A percentile compares a stretch with the other conserved stretches of the same genome.
Evolutionary conservation across 192 early-diverging fungal genomes (phyloP).

Genomic region (Coemansia sp.): DNA sequence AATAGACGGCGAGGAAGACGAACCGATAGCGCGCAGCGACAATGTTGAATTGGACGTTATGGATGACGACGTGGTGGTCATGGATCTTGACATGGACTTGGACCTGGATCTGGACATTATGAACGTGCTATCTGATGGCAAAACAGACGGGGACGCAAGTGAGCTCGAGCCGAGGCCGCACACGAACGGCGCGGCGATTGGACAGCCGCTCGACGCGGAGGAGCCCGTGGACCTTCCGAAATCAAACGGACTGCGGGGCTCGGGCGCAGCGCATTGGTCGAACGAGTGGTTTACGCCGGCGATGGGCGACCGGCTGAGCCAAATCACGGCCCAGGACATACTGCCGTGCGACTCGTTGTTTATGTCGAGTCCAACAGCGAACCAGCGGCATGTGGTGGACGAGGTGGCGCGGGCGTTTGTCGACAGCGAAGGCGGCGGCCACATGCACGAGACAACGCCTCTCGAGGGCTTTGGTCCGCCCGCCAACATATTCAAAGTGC

Average conservation of each 20-base stretch:
- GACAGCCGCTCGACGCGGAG: not conserved
- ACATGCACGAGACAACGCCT: slow-evolving; percentile 46
- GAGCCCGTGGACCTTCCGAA: slow-evolving; percentile 28
- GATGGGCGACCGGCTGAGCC: slow-evolving; percentile 36
- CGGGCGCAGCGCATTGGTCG: slow-evolving; percentile 41
- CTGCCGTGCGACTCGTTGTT: slow-evolving; percentile 50
- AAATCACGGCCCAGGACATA: slow-evolving; percentile 41
- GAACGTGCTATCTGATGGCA: not conserved
- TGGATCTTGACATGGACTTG: slow-evolving; percentile 39
- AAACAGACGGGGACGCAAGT: not conserved
- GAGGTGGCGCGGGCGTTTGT: slow-evolving; percentile 53
- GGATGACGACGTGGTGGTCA: slow-evolving; percentile 44
- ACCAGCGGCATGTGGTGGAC: slow-evolving; percentile 31
- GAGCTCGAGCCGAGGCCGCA: not conserved
- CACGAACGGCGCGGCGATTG: not conserved
- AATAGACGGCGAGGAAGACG: not conserved
- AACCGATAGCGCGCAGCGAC: not conserved
- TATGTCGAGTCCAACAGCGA: slow-evolving; percentile 19
- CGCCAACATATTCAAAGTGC: slow-evolving; percentile 29
- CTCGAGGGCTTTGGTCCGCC: slow-evolving; percentile 35
- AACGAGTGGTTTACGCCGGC: slow-evolving; percentile 45
- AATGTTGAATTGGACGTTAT: slow-evolving; percentile 22
- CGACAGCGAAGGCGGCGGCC: slow-evolving; percentile 53
- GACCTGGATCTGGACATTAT: slow-evolving; percentile 20
- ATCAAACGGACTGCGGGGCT: slow-evolving; percentile 47